These are phyloP conservation scores for Botryotinia convoluta DNA, from an alignment of 2,329 filamentous ascomycete genomes.

Conservation along the genomic window DNA sequence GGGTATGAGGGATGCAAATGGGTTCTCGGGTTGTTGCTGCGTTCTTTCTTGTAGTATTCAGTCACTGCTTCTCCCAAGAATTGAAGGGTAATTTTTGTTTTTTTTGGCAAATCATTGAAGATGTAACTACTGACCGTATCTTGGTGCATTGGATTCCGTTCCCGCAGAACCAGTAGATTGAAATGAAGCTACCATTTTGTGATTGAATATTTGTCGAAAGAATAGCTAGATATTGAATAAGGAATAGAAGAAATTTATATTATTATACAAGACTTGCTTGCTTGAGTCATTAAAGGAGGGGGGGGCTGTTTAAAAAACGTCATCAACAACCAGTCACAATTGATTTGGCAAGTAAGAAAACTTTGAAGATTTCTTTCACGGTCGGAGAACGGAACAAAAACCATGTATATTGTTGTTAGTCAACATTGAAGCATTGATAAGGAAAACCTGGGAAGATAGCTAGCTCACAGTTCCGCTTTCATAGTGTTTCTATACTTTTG, in stretches of 20 bases:
- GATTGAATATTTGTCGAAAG: background rate
- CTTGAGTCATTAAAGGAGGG: background rate
- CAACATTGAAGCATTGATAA: background rate
- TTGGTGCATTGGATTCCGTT: background rate
- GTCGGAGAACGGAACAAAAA: conserved; percentile 7
- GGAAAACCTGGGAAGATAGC: background rate
- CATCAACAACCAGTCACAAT: conserved; percentile 13
- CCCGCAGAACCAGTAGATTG: background rate
- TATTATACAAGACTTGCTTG: background rate
- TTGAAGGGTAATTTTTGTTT: conserved; percentile 18
- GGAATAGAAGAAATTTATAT: background rate
- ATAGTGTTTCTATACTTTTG: background rate
- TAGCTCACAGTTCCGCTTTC: background rate
- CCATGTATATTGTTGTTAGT: background rate
- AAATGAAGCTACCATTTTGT: conserved; percentile 8
- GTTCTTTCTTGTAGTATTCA: conserved; percentile 49
- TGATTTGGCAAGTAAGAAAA: background rate
- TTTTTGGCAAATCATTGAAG: background rate
- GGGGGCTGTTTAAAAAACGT: background rate
- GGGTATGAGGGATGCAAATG: conserved; percentile 80
- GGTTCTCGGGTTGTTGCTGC: conserved; percentile 79
- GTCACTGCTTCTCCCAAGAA: conserved; percentile 46
- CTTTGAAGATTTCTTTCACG: background rate
- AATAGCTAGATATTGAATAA: background rate
- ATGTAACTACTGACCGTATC: conserved; percentile 34